Percentiles rank a stretch among this genome's conserved stretches.
These are phyloP conservation scores for Rehmannia glutinosa DNA, from an alignment of 257 asterid genomes.

Conservation along the genomic window DNA sequence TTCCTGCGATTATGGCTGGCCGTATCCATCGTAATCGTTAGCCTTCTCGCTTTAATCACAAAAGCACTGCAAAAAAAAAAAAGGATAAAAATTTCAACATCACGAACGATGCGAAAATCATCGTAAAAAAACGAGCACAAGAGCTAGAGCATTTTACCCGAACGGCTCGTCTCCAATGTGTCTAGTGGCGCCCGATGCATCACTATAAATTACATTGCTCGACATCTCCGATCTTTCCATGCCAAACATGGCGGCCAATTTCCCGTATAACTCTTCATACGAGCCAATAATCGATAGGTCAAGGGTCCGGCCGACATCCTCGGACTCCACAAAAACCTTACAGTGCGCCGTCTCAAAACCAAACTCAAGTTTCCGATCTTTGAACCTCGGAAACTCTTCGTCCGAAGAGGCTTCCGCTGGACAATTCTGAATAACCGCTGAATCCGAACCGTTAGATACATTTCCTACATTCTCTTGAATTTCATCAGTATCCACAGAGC, in stretches of 20 bases:
- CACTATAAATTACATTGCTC: constrained; percentile 50
- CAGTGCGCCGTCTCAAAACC: constrained; percentile 17
- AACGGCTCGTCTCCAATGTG: constrained; percentile 56
- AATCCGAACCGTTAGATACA: not conserved
- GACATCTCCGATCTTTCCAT: constrained; percentile 47
- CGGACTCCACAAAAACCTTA: constrained; percentile 63
- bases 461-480: not conserved
- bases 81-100: not conserved
- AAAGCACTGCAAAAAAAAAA: constrained; percentile 39
- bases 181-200: constrained; percentile 36
- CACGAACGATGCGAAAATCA: not conserved
- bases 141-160: constrained; percentile 26
- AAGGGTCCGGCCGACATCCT: constrained; percentile 56
- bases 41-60: constrained; percentile 42
- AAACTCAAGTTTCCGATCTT: constrained; percentile 5
- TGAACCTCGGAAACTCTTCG: constrained; percentile 19
- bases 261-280: constrained; percentile 48
- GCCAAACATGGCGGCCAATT: constrained; percentile 43
- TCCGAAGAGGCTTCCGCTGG: not conserved
- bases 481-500: not conserved
- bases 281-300: constrained; percentile 41
- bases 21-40: constrained; percentile 47
- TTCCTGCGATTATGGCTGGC: constrained; percentile 36
- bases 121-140: not conserved
- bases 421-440: not conserved